These are phyloP conservation scores for Waltiozyma sp. DNA, from an alignment of 1,139 yeast species.

Conservation along the genomic window DNA sequence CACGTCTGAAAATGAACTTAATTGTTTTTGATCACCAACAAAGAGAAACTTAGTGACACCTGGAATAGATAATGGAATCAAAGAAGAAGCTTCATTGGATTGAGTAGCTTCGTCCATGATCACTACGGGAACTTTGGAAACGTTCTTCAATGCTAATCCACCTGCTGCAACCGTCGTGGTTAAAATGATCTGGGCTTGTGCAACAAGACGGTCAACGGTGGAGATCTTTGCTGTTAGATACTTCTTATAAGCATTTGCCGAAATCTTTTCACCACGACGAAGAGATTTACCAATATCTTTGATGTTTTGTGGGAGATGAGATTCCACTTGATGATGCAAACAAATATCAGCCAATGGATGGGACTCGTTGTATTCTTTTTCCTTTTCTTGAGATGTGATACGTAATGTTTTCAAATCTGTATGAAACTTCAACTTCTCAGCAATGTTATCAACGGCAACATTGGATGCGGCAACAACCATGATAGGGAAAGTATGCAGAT, in stretches of 20 bases:
- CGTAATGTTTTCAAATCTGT: constrained; percentile 38
- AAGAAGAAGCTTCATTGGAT: constrained; percentile 58
- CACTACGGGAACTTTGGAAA: constrained; percentile 51
- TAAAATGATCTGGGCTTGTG: constrained; percentile 59
- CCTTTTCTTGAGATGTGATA: constrained; percentile 49
- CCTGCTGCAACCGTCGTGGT: constrained; percentile 68
- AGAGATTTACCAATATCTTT: constrained; percentile 34
- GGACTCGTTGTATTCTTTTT: constrained; percentile 41
- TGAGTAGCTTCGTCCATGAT: constrained; percentile 66
- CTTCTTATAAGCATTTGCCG: constrained; percentile 38
- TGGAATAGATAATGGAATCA: constrained; percentile 59
- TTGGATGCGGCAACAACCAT: constrained; percentile 69
- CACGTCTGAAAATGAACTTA: constrained; percentile 53
- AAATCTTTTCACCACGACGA: constrained; percentile 28
- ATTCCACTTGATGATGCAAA: constrained; percentile 48
- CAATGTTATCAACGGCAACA: constrained; percentile 68
- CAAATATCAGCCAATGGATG: constrained; percentile 52
- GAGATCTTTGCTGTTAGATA: constrained; percentile 32
- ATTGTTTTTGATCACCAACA: constrained; percentile 62
- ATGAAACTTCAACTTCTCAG: constrained; percentile 50
- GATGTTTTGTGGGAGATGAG: constrained; percentile 34
- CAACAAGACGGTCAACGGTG: constrained; percentile 38
- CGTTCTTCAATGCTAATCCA: constrained; percentile 46
- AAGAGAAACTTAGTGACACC: constrained; percentile 58
- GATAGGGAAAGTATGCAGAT: constrained; percentile 49